Evolutionary conservation across 1,139 yeast species (phyloP).

Genomic region (Candida tetrigidarum): DNA sequence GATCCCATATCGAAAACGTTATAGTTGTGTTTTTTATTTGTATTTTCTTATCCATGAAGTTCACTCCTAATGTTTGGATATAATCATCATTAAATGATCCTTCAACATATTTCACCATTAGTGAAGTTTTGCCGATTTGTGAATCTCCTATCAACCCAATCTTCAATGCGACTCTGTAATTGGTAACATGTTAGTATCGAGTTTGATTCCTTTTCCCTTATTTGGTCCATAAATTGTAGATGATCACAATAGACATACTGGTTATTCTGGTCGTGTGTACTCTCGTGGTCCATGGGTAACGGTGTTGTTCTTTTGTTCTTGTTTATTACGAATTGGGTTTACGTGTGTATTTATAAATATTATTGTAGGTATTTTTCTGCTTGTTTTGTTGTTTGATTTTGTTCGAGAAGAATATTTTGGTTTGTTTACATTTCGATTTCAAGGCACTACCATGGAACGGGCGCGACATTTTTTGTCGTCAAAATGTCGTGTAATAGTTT

Average conservation of each 20-base stretch:
- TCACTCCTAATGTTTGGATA: slow-evolving; percentile 93
- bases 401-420: slow-evolving; percentile 3
- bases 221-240: no score
- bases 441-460: slow-evolving; percentile 5
- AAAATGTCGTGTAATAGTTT: background rate
- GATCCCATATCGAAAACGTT: slow-evolving; percentile 93
- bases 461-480: slow-evolving; percentile 8
- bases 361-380: background rate
- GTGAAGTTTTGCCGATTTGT: slow-evolving; percentile 95
- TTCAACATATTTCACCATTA: slow-evolving; percentile 97
- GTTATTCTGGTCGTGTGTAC: slow-evolving; percentile 30
- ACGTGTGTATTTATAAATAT: slow-evolving; percentile 3
- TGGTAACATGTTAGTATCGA: slow-evolving; percentile 5
- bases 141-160: slow-evolving; percentile 97
- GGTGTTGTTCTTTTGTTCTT: slow-evolving; percentile 1
- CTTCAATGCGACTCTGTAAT: slow-evolving; percentile 69
- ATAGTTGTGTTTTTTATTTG: slow-evolving; percentile 88
- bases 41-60: slow-evolving; percentile 91
- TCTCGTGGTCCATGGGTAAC: slow-evolving; percentile 11
- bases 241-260: no score
- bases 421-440: slow-evolving; percentile 14
- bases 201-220: no score
- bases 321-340: background rate
- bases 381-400: slow-evolving; percentile 3
- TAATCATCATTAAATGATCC: slow-evolving; percentile 92